These are phyloP conservation scores for Podila clonocystis DNA, from an alignment of 192 early-diverging fungal species.

Conservation along the genomic window DNA sequence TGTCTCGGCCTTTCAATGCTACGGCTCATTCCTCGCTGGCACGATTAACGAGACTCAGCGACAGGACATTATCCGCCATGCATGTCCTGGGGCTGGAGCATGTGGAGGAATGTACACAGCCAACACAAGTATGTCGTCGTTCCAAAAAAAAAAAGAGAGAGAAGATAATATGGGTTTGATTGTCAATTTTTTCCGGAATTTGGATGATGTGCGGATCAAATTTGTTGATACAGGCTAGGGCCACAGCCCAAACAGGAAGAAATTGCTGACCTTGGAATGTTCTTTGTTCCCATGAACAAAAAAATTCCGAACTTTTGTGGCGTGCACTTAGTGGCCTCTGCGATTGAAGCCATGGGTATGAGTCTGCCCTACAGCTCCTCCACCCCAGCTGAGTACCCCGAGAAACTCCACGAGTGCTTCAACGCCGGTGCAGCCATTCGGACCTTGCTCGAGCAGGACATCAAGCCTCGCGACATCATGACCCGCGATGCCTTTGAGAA, in stretches of 20 bases:
- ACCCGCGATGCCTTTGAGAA: slow-evolving; percentile 95
- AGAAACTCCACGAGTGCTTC: slow-evolving; percentile 91
- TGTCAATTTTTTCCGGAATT: too few species aligned
- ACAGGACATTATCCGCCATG: slow-evolving; percentile 72
- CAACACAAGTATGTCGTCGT: slow-evolving; percentile 64
- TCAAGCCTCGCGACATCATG: slow-evolving; percentile 97
- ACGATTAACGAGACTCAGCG: slow-evolving; percentile 90
- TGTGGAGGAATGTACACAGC: slow-evolving; percentile 96
- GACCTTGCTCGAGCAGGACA: slow-evolving; percentile 88
- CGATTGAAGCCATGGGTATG: slow-evolving; percentile 98
- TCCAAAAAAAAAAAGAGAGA: too few species aligned
- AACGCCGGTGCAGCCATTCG: slow-evolving; percentile 88
- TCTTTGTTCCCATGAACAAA: too few species aligned
- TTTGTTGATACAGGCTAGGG: too few species aligned
- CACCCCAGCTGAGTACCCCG: slow-evolving; percentile 88
- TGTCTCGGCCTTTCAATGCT: slow-evolving; percentile 96
- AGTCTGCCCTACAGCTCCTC: slow-evolving; percentile 95
- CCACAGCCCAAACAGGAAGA: too few species aligned
- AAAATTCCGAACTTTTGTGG: slow-evolving; percentile 5
- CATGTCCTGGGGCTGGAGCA: slow-evolving; percentile 92
- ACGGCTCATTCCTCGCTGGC: slow-evolving; percentile 94
- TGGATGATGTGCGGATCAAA: too few species aligned
- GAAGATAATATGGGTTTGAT: too few species aligned
- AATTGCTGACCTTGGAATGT: too few species aligned
- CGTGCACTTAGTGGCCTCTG: slow-evolving; percentile 80